Conservation (phyloP, 805 yeast genomes). For the Saccharomycopsis schoenii region DNA sequence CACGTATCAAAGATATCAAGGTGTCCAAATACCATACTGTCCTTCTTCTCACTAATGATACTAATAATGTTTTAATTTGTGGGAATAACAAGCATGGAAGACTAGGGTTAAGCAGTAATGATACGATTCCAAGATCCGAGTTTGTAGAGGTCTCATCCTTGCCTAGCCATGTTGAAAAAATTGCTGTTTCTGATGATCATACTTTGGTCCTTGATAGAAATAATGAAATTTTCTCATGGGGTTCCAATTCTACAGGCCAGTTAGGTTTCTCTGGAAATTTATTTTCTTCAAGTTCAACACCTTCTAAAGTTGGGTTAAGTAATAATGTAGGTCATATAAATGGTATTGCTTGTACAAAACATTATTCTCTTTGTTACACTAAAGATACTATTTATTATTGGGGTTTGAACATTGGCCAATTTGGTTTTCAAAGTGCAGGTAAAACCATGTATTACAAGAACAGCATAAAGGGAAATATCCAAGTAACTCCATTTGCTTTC, state of each 20-base stretch:
- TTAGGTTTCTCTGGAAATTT: constrained; percentile 37
- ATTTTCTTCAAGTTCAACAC: neutral
- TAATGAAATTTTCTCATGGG: constrained; percentile 69
- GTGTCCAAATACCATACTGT: constrained; percentile 62
- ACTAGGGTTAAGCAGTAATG: constrained; percentile 44
- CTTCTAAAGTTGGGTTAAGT: constrained; percentile 20
- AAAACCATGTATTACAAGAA: constrained; percentile 25
- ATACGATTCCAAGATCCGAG: constrained; percentile 30
- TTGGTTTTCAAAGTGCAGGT: constrained; percentile 42
- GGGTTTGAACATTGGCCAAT: constrained; percentile 80
- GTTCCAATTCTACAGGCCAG: constrained; percentile 59
- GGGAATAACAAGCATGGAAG: constrained; percentile 69
- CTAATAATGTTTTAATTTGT: constrained; percentile 42
- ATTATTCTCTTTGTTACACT: constrained; percentile 57
- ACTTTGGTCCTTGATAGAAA: constrained; percentile 43
- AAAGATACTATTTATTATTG: constrained; percentile 45
- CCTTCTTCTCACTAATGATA: constrained; percentile 39
- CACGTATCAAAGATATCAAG: constrained; percentile 37
- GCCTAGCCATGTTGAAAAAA: constrained; percentile 24
- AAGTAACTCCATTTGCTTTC: constrained; percentile 30
- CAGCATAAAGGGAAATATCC: constrained; percentile 29
- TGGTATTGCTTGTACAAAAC: constrained; percentile 52
- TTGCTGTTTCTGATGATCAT: constrained; percentile 58
- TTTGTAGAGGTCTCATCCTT: constrained; percentile 36
- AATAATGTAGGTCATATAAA: constrained; percentile 24